Percentiles rank a stretch among this genome's conserved stretches.
phyloP scores from a whole-genome alignment of 768 basidiomycete species.

The Erythrobasidium yunnanense region DNA sequence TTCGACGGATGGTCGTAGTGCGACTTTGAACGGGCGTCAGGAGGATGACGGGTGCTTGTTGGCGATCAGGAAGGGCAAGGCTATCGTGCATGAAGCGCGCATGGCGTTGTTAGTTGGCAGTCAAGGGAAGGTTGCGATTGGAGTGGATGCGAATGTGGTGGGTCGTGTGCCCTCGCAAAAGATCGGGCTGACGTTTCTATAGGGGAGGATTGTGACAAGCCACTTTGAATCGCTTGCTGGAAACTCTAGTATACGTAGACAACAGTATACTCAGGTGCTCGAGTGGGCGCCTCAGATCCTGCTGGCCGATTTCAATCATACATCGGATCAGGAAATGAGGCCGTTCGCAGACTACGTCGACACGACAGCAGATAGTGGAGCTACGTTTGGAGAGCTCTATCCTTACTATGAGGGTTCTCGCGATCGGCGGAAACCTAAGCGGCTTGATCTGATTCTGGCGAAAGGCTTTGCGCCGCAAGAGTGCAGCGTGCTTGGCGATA shows the following conservation, averaged over 20 bases:
- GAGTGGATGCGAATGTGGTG: neutral
- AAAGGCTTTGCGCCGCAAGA: neutral
- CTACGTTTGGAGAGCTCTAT: constrained; percentile 33
- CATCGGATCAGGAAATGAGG: neutral
- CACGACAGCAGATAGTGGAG: neutral
- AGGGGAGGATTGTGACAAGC: constrained; percentile 18
- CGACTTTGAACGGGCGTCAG: neutral
- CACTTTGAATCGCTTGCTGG: constrained; percentile 31
- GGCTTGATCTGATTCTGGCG: constrained; percentile 28
- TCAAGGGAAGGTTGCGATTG: constrained; percentile 24
- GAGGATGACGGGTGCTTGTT: constrained; percentile 29
- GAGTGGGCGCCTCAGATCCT: constrained; percentile 16
- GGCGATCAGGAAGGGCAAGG: neutral
- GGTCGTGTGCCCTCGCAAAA: neutral
- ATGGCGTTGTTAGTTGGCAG: constrained; percentile 18
- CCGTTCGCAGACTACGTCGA: neutral
- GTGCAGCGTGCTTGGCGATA: neutral
- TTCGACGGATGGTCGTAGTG: neutral
- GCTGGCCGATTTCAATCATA: constrained; percentile 26
- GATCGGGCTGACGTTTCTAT: neutral
- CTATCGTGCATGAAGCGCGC: neutral
- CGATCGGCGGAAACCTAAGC: constrained; percentile 28
- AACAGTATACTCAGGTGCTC: constrained; percentile 14
- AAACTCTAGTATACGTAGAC: constrained; percentile 2
- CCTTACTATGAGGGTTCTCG: constrained; percentile 16